phyloP scores from a whole-genome alignment of 73 alveolate species.

The Paramecium tetraurelia region DNA sequence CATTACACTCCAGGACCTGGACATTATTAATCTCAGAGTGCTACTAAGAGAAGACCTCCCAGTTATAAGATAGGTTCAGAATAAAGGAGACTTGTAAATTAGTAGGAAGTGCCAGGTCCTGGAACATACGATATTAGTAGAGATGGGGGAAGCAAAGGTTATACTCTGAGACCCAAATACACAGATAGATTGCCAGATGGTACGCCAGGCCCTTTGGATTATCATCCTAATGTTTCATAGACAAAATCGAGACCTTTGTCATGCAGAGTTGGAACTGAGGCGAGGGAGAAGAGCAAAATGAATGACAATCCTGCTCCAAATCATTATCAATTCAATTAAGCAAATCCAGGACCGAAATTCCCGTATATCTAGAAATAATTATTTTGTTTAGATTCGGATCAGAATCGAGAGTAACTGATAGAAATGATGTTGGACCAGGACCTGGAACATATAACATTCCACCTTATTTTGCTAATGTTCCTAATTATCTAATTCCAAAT shows the following conservation, averaged over 20 bases:
- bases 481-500: slow-evolving; percentile 3
- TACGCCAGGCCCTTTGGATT: slow-evolving; percentile 49
- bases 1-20: slow-evolving; percentile 42
- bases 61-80: slow-evolving; percentile 24
- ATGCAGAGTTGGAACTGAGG: slow-evolving; percentile 40
- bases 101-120: slow-evolving; percentile 46
- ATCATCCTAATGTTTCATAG: not conserved
- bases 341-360: not conserved
- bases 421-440: slow-evolving; percentile 28
- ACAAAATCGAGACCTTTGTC: slow-evolving; percentile 31
- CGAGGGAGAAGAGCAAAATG: not conserved
- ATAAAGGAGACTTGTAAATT: not conserved
- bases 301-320: slow-evolving; percentile 38
- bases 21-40: not conserved
- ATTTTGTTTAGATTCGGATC: slow-evolving; percentile 5
- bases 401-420: not conserved
- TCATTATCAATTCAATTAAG: not conserved
- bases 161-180: slow-evolving; percentile 40
- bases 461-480: slow-evolving; percentile 9
- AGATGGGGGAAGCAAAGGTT: not conserved
- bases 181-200: slow-evolving; percentile 35
- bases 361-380: not conserved
- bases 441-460: slow-evolving; percentile 41
- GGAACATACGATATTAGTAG: slow-evolving; percentile 29
- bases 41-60: slow-evolving; percentile 33